Evolutionary conservation across 2,329 filamentous ascomycete species (phyloP), one percentile per base, ranked within the genome.

Genomic region (Sclerotiophoma versabilis): DNA sequence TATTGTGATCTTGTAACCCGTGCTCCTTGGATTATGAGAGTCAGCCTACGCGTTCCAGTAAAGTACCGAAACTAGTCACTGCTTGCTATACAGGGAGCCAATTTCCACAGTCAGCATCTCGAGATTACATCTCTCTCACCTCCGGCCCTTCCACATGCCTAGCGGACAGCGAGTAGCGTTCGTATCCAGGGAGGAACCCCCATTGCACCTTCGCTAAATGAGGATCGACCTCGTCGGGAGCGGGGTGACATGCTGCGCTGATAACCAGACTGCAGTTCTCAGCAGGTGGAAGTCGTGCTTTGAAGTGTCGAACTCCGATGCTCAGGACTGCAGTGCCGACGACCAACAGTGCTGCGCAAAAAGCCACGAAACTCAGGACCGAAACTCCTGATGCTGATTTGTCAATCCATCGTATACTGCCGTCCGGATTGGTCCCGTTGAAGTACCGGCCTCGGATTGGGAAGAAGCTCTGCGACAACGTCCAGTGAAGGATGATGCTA

Each of bases 271-370:
- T 93, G 20, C 87, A 89, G 76, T 79, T 92, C 15, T 36, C 39
- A 6, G 39, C 48, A 36, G 36, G 2, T 30, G 58, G 89, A 87
- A 23, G 89, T n/a, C n/a, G n/a, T n/a, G n/a, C n/a, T n/a, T n/a
- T n/a, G n/a, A n/a, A n/a, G n/a, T n/a, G n/a, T n/a, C 17, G 19
- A 90, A 54, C 92, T 92, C 80, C 92, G n/a, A 87, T 1, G 11
- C 20, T 3, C n/a, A 44, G 87, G 2, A 87, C 88, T 2, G 87
- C 87, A 0, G 90, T n/a, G n/a, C n/a, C n/a, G n/a, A n/a, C n/a
- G 87, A 2, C 87, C 88, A 2, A 87, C 87, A 0, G 90, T n/a
- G n/a, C n/a, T n/a, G n/a, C 22, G 90, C 74, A 89, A 89, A n/a
- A 46, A 11, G 12, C 15, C 1, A 46, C 22, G 1, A 46, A 7